Base-by-base conservation (phyloP, 139 green algal species). In the Chlamydomonas sphaeroides region DNA sequence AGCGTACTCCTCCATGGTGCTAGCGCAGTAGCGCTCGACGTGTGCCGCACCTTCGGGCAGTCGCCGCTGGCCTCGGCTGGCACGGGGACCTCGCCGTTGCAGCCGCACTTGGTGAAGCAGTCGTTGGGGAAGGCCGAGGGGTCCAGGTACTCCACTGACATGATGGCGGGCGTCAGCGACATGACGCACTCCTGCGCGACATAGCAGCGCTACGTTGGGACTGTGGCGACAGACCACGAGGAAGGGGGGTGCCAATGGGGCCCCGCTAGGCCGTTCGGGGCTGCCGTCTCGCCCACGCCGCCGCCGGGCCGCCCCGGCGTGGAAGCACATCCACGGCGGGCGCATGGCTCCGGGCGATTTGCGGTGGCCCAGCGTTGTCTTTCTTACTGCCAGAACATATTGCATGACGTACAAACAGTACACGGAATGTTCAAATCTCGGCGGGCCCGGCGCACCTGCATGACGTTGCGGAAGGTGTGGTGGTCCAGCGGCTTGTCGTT, bases 401-500 rank as follows among this genome's bases (percentile, higher is more conserved):
- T 18, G 8, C 30, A 15, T 39, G 10, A 11, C 7, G 61, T 41
- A 39, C 30, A 41, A 28, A 20, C 14, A 39, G 61, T 28, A 41
- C 61, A 21, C 10, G 30, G n/a, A 20, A 21, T 30, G 7, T 8
- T 39, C 18, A 7, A 41, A 28, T 21, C 7, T 20, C 8, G n/a
- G n/a, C n/a, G n/a, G n/a, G n/a, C n/a, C n/a, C n/a, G n/a, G n/a
- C 65, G 23, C 73, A 82, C 75, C 45, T 82, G 75, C 42, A 82
- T 65, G 11, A 63, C 45, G 3, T 63, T 63, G 14, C 75, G 62
- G 62, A 82, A 82, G 32, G 75, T 82, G 61, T 72, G 61, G 65
- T 82, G 75, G 75, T 82, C 75, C 20, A 82, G 75, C 32, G 75
- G 75, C 33, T 65, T 63, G 45, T 63, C 62, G 26, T 53, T 30